Conservation (phyloP, 2,329 filamentous ascomycete species). For the Chaetothyriales sp. region DNA sequence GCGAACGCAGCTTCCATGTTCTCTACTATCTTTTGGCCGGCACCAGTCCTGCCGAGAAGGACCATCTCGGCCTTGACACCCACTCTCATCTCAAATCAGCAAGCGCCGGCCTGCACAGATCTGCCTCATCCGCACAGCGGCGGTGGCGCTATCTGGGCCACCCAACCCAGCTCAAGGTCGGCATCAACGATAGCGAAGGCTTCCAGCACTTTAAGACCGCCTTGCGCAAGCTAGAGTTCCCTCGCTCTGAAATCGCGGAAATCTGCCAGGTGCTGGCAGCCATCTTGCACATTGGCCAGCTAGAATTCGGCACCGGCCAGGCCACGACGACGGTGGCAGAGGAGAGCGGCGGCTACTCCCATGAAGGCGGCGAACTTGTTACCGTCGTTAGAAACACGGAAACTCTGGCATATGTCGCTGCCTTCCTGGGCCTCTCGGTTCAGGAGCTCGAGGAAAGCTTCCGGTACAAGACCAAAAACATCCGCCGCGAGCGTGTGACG, state of each 20-base stretch:
- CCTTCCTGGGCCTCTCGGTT: conserved; percentile 78
- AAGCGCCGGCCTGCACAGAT: conserved; percentile 33
- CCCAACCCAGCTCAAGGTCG: conserved; percentile 89
- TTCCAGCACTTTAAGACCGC: conserved; percentile 98
- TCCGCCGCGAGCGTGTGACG: conserved; percentile 92
- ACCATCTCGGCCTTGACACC: conserved; percentile 57
- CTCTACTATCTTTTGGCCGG: conserved; percentile 90
- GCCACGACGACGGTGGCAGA: conserved; percentile 66
- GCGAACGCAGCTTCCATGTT: conserved; percentile 90
- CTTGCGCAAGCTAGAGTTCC: conserved; percentile 83
- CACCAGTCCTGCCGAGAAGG: conserved; percentile 77
- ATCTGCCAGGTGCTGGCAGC: conserved; percentile 88
- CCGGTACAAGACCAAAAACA: conserved; percentile 91
- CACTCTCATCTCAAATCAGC: conserved; percentile 25
- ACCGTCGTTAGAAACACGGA: conserved; percentile 92
- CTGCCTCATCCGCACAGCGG: conserved; percentile 48
- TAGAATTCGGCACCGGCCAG: conserved; percentile 76
- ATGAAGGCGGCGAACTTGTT: conserved; percentile 74
- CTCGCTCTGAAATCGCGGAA: conserved; percentile 82
- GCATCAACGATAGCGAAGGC: conserved; percentile 87
- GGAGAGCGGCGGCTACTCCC: conserved; percentile 90
- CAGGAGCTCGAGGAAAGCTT: conserved; percentile 73
- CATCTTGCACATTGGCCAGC: conserved; percentile 93
- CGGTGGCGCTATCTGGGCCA: conserved; percentile 95
- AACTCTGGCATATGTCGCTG: conserved; percentile 66